These are phyloP conservation scores for Cercophora scortea DNA, from an alignment of 495 filamentous ascomycete genomes.

Conservation along the genomic window DNA sequence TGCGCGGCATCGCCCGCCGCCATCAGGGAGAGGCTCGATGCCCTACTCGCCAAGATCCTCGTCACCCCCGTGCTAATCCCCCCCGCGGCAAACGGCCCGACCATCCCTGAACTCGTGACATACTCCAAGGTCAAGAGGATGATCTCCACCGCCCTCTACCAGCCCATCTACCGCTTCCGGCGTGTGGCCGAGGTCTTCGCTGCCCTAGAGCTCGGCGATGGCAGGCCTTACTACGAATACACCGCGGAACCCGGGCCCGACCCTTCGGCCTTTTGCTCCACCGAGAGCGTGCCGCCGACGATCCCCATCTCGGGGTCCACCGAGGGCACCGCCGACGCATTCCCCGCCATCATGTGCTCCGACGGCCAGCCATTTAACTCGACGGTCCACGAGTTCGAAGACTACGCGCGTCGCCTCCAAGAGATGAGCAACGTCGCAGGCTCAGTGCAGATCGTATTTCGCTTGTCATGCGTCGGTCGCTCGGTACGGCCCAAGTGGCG, in stretches of 20 bases:
- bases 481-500: slow-evolving; percentile 50
- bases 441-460: slow-evolving; percentile 50
- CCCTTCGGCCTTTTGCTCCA: slow-evolving; percentile 30
- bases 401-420: slow-evolving; percentile 37
- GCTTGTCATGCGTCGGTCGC: slow-evolving; percentile 52
- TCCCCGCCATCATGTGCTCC: slow-evolving; percentile 53
- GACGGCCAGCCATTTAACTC: slow-evolving; percentile 41
- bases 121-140: slow-evolving; percentile 35
- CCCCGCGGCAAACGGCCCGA: slow-evolving; percentile 13
- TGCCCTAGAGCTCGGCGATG: slow-evolving; percentile 48
- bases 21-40: slow-evolving; percentile 31
- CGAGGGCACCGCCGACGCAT: slow-evolving; percentile 40
- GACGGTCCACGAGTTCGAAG: slow-evolving; percentile 35
- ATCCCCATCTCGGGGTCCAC: slow-evolving; percentile 12
- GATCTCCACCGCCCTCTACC: slow-evolving; percentile 47
- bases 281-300: slow-evolving; percentile 19
- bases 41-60: slow-evolving; percentile 35
- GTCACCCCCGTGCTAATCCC: slow-evolving; percentile 43
- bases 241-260: slow-evolving; percentile 26
- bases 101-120: slow-evolving; percentile 31
- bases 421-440: slow-evolving; percentile 44
- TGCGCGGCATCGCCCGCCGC: slow-evolving; percentile 30
- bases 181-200: slow-evolving; percentile 46
- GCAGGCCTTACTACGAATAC: slow-evolving; percentile 41
- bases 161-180: slow-evolving; percentile 51